Evolutionary conservation across 2,329 filamentous ascomycete genomes (phyloP), one percentile per base, ranked within the genome.

Genomic region (Exophiala calicioides): DNA sequence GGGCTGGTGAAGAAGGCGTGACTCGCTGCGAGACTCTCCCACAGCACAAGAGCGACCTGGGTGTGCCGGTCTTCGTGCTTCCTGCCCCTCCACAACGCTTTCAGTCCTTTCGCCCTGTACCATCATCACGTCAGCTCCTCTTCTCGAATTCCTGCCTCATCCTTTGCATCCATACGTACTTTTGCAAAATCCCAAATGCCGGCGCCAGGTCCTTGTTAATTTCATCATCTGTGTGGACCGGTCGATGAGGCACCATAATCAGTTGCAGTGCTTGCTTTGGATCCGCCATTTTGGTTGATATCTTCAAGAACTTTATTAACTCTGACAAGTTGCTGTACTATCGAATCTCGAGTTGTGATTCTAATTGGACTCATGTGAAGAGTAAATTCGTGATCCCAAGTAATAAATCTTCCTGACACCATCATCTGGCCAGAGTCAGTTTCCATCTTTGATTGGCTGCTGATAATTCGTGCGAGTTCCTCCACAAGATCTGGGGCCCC

Each of bases 21-120:
- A 18, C 41, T 50, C 10, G 42, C 27, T 4, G 7, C 47, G n/a
- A 50, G 35, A 30, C 37, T 41, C 23, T 44, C 34, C 47, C 47
- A 50, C 1, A 50, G 30, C 2, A 41, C 21, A 2, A 50, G 24
- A 6, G 41, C 47, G 13, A 50, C 29, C 13, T 50, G 47, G 15
- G 47, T 50, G 24, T 50, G 47, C 10, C 33, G 41, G 18, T 50
- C 47, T 36, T 50, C 47, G 33, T 50, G 47, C 30, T 50, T 50
- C 23, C 15, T 40, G 26, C 47, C 47, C 24, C 42, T 33, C 47
- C 47, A 50, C 23, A 50, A 3, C 12, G 39, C 41, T 29, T 44
- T 35, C 12, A 50, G 40, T 26, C 46, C 46, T 15, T 39, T 33
- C 3, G 40, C 40, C n/a, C 46, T 50, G 38, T 23, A 15, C 21